Evolutionary conservation across 148 eudicot species (phyloP), one percentile per base, ranked within the genome.

Genomic region (Cornus kousa): DNA sequence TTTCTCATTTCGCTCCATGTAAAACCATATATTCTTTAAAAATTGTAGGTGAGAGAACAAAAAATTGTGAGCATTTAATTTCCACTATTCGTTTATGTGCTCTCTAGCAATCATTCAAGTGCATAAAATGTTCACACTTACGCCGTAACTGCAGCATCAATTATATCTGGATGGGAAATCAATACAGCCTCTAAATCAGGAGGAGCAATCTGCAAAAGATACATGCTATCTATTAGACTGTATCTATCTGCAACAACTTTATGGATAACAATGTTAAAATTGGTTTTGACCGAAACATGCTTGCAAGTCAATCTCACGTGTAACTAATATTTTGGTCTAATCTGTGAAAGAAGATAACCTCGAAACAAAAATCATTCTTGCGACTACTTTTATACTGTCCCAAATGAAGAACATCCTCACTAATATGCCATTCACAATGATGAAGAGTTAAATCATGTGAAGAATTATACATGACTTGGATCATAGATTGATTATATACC

Each of bases 131-230:
- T 12, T 68, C 32, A 65, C 31, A 80, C 90, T 83, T 89, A 96
- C 99, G 87, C 90, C 19, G 84, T 87, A 23, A 96, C 98, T 28
- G 94, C 98, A 67, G 84, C 98, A 80, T 96, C 99, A 68, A 89
- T 75, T 75, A 96, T 84, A 17, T 92, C 91, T 1, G 98, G 97
- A 81, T 96, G 99, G 32, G 93, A 84, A 70, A 87, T 73, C 80
- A 96, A 75, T 40, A 96, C 75, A 50, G 91, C 82, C 84, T 96
- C 99, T 66, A 96, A 81, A 81, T 96, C 99, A 16, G 98, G 97
- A 24, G 99, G 99, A 72, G 99, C 97, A 84, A 97, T 87, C 99
- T 97, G 87, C 81, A 85, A 43, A 77, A 48, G 32, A 17, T 8
- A 4, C 39, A 73, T 65, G 37, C 9, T 37, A 28, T 33, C 57